Percentiles rank a stretch among this genome's conserved stretches.
phyloP scores from a whole-genome alignment of 2,329 filamentous ascomycete genomes.

The Penicillium sp. region DNA sequence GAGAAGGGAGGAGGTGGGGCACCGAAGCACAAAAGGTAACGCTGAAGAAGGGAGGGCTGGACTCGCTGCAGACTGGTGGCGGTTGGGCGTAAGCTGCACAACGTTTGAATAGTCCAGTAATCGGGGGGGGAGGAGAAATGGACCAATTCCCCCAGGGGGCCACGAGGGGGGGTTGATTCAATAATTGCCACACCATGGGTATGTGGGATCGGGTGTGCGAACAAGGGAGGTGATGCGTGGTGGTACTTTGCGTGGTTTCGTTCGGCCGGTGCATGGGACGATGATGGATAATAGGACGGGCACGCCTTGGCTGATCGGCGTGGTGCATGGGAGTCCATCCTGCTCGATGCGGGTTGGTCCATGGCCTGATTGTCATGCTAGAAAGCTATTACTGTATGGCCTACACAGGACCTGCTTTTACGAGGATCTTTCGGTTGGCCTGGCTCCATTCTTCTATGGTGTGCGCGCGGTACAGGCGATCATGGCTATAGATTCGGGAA shows the following conservation, averaged over 20 bases:
- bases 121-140: background rate
- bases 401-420: background rate
- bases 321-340: background rate
- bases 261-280: background rate
- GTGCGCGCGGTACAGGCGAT: background rate
- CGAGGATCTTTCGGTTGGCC: background rate
- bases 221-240: background rate
- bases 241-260: background rate
- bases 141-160: background rate
- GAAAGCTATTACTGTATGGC: background rate
- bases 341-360: background rate
- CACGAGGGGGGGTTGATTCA: constrained; percentile 3
- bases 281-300: background rate
- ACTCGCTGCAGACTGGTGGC: background rate
- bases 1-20: background rate
- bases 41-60: constrained; percentile 3
- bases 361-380: background rate
- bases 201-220: background rate
- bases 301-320: background rate
- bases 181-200: constrained; percentile 2
- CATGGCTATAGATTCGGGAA: background rate
- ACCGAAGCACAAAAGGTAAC: background rate
- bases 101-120: background rate
- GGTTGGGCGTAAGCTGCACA: too few relatives aligned
- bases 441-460: background rate